Evolutionary conservation across 176 grass and related monocot species (phyloP).

Genomic region (Aegilops sharonensis): DNA sequence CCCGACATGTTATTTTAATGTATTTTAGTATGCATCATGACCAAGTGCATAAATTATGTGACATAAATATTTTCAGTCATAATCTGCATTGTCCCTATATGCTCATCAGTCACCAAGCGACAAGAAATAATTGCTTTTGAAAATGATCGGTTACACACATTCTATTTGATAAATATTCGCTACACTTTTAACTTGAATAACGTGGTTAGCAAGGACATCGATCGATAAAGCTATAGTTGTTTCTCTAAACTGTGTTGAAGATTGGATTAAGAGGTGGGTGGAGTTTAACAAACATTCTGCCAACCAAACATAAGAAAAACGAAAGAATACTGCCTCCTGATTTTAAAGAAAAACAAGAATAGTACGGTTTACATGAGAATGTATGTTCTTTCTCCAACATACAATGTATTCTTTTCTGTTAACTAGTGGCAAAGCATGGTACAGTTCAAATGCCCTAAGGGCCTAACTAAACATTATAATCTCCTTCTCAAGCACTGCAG

Average conservation of each 20-base stretch:
- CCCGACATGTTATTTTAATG: neutral
- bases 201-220: neutral
- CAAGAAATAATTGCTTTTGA: neutral
- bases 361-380: neutral
- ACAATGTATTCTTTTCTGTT: neutral
- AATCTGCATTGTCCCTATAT: neutral
- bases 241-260: neutral
- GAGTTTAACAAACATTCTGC: neutral
- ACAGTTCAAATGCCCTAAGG: neutral
- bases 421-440: neutral
- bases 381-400: neutral
- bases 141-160: neutral
- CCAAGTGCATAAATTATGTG: neutral
- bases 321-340: neutral
- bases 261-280: neutral
- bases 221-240: neutral
- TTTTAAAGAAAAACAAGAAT: neutral
- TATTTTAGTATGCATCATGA: neutral
- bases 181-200: neutral
- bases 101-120: neutral
- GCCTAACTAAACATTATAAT: neutral
- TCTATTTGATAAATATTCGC: neutral
- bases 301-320: neutral
- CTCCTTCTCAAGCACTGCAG: neutral
- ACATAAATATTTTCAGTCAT: neutral